Base-by-base conservation (phyloP, 2,329 filamentous ascomycete genomes). In the Pseudogymnoascus sp. region DNA sequence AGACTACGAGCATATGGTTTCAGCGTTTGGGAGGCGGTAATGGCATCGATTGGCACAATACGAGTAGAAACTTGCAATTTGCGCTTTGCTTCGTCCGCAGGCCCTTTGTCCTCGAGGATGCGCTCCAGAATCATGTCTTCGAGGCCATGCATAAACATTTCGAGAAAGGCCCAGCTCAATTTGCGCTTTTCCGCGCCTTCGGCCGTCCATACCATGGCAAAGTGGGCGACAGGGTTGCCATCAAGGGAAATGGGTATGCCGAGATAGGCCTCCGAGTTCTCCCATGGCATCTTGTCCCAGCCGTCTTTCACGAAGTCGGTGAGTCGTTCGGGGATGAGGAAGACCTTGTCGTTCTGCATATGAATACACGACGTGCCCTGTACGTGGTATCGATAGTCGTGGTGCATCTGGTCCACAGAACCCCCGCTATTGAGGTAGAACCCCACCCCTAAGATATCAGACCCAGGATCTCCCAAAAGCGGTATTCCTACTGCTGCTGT, bases 311-410 rank as follows among this genome's bases (percentile, higher is more conserved):
- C 79, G 68, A 87, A 82, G 4, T 83, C 80, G 60, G 77, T 77
- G 52, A 89, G 72, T 42, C 79, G 77, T 62, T 88, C 82, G 0
- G 86, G 84, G 21, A 90, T 83, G 62, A 89, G 73, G 70, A 88
- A 87, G 59, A 88, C 83, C 71, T 88, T 87, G 74, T 88, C 86
- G 70, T 89, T 83, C 66, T 82, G 84, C 86, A 89, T 88, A 70
- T 87, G 82, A 36, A 81, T 81, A 72, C 86, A 87, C 4, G 86
- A 86, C 65, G 85, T 69, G 33, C 68, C 83, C 67, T 85, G 87
- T 37, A 84, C 82, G 67, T 84, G 80, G 72, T 87, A 87, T 65
- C 84, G 83, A 74, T 83, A 82, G 67, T 87, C 81, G 64, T 80
- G 80, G 67, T 84, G 75, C 59, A 84, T 78, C 25, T 79, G 75